Conservation (phyloP, 2,329 filamentous ascomycete genomes). For the Neurospora crassa region DNA sequence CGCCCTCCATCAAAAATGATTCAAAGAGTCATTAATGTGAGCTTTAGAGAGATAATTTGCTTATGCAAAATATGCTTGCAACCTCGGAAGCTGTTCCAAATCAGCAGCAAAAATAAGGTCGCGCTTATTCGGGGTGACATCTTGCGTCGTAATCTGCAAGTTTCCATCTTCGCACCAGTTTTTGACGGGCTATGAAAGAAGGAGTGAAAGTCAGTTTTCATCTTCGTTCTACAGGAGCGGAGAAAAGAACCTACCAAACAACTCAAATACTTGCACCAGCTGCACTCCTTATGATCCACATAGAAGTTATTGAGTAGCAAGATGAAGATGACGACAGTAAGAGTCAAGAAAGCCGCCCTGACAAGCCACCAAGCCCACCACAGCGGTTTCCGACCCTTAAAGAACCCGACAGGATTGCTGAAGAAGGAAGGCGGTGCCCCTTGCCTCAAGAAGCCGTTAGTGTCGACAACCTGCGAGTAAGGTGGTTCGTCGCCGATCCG, state of each 20-base stretch:
- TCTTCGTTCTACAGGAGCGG: background rate
- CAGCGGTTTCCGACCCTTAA: conserved; percentile 81
- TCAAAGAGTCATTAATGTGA: too few species aligned
- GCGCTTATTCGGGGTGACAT: background rate
- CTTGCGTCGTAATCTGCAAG: conserved; percentile 5
- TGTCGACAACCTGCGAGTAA: conserved; percentile 53
- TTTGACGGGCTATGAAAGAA: conserved; percentile 43
- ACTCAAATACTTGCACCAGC: conserved; percentile 92
- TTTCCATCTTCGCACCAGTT: conserved; percentile 52
- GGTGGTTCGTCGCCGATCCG: conserved; percentile 63
- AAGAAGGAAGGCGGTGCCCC: conserved; percentile 44
- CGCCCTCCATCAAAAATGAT: background rate
- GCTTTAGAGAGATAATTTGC: background rate
- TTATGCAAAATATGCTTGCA: background rate
- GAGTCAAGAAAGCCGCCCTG: conserved; percentile 65
- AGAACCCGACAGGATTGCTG: conserved; percentile 64
- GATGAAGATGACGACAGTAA: conserved; percentile 78
- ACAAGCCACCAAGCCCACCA: conserved; percentile 99
- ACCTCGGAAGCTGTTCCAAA: background rate
- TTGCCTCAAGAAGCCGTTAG: conserved; percentile 33
- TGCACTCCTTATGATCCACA: conserved; percentile 62
- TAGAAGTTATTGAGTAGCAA: conserved; percentile 89
- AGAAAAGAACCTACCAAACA: conserved; percentile 64
- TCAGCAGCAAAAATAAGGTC: background rate
- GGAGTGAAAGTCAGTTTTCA: background rate